Percentiles rank a stretch among this genome's conserved stretches.
Conservation (phyloP, 2,329 filamentous ascomycete genomes). For the Beauveria bassiana region DNA sequence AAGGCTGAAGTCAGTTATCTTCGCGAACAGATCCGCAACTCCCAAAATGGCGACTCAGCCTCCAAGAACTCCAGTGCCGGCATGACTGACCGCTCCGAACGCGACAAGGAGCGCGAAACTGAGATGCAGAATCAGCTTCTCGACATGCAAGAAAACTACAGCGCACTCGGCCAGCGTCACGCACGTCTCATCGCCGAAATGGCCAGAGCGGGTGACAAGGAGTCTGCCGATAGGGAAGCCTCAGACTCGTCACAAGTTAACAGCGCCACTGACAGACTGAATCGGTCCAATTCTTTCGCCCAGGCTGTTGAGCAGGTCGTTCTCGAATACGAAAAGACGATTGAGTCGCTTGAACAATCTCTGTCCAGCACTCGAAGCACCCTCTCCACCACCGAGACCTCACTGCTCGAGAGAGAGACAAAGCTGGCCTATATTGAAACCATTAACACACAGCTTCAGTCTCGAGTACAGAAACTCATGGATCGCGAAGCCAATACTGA, state of each 20-base stretch:
- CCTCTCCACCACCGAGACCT: conserved; percentile 77
- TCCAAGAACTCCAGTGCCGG: conserved; percentile 44
- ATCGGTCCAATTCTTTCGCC: conserved; percentile 92
- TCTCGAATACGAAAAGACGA: conserved; percentile 97
- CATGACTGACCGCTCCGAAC: conserved; percentile 65
- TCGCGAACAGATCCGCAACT: conserved; percentile 83
- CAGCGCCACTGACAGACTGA: conserved; percentile 76
- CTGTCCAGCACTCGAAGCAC: conserved; percentile 81
- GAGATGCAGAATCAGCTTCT: conserved; percentile 92
- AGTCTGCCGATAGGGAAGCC: conserved; percentile 43
- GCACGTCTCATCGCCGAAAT: conserved; percentile 94
- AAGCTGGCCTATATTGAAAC: conserved; percentile 91
- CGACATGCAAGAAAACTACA: conserved; percentile 92
- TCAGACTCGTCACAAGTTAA: conserved; percentile 58
- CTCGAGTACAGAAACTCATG: conserved; percentile 83
- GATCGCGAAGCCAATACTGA: conserved; percentile 90
- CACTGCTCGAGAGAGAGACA: conserved; percentile 83
- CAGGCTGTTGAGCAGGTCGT: conserved; percentile 95
- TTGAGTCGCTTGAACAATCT: conserved; percentile 85
- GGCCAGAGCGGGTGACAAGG: conserved; percentile 71
- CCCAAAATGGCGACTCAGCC: conserved; percentile 47
- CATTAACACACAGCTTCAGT: conserved; percentile 80
- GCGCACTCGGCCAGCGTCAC: conserved; percentile 80
- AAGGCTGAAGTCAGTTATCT: conserved; percentile 91
- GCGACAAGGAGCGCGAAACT: conserved; percentile 74